These are phyloP conservation scores for Colletotrichum incanum DNA, from an alignment of 2,329 filamentous ascomycete species.

Conservation along the genomic window DNA sequence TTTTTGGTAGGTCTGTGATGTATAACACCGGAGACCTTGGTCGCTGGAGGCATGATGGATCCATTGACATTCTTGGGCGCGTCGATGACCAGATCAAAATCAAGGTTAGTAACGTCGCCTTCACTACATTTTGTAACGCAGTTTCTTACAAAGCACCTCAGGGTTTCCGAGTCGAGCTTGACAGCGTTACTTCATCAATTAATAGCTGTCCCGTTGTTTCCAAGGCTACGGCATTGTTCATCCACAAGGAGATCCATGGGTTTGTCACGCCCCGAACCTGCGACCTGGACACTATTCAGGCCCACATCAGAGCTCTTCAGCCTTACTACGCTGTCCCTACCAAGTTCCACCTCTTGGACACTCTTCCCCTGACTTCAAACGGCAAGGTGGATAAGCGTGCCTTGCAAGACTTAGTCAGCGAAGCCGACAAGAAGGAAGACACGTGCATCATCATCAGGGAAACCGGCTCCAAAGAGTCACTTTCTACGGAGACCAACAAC, in stretches of 20 bases:
- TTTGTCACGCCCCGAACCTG: conserved; percentile 56
- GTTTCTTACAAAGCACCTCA: background rate
- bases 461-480: conserved; percentile 22
- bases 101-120: conserved; percentile 26
- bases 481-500: conserved; percentile 11
- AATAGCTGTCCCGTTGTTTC: conserved; percentile 62
- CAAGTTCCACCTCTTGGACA: conserved; percentile 58
- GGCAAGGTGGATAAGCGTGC: conserved; percentile 71
- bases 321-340: conserved; percentile 71
- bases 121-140: no score
- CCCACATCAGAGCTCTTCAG: conserved; percentile 58
- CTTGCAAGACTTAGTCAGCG: conserved; percentile 54
- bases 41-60: conserved; percentile 68
- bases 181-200: conserved; percentile 67
- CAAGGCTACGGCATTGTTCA: conserved; percentile 63
- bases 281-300: conserved; percentile 55
- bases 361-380: conserved; percentile 67
- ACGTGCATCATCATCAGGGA: conserved; percentile 15
- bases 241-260: conserved; percentile 64
- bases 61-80: conserved; percentile 69
- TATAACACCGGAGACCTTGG: conserved; percentile 75
- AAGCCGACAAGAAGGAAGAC: conserved; percentile 5
- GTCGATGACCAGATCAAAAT: conserved; percentile 75
- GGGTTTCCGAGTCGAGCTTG: conserved; percentile 74
- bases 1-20: conserved; percentile 60